Percentiles rank a stretch among this genome's conserved stretches.
phyloP scores from a whole-genome alignment of 208 protist genomes.

The Jaenimonas drosophilae region DNA sequence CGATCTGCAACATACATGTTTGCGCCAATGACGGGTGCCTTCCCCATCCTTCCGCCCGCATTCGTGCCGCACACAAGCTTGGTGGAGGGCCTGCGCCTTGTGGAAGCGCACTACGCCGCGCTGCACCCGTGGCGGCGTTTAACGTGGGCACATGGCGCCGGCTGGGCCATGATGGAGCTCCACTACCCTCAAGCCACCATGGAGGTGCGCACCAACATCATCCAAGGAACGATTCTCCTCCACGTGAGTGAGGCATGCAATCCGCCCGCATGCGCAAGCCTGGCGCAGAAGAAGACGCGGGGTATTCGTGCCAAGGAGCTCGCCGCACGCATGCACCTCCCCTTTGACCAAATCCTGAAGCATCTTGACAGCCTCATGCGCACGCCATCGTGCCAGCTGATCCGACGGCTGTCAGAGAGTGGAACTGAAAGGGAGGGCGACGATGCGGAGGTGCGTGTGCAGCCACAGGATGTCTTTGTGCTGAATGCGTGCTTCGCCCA shows the following conservation, averaged over 20 bases:
- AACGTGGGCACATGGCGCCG: conserved; percentile 55
- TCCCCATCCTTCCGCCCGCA: background rate
- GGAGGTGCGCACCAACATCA: conserved; percentile 41
- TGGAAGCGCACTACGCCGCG: conserved; percentile 39
- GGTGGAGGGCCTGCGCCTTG: conserved; percentile 17
- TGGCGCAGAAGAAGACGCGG: background rate
- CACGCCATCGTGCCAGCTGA: too few species aligned
- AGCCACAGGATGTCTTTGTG: too few species aligned
- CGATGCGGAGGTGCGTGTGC: too few species aligned
- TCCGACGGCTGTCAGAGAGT: too few species aligned
- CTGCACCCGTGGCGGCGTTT: conserved; percentile 47
- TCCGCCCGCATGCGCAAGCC: background rate
- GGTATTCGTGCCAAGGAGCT: too few species aligned
- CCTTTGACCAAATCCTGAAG: too few species aligned
- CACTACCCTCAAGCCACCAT: conserved; percentile 40
- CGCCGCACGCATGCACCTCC: too few species aligned
- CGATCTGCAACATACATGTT: too few species aligned
- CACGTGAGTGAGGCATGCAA: conserved; percentile 39
- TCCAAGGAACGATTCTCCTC: conserved; percentile 55
- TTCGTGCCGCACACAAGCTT: conserved; percentile 28
- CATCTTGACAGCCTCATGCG: too few species aligned
- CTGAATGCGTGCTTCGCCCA: too few species aligned
- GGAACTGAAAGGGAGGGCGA: too few species aligned
- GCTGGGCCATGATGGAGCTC: conserved; percentile 28
- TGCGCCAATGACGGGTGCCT: too few species aligned